Evolutionary conservation across 129 eudicot genomes (phyloP).

Genomic region (Tagetes patula): DNA sequence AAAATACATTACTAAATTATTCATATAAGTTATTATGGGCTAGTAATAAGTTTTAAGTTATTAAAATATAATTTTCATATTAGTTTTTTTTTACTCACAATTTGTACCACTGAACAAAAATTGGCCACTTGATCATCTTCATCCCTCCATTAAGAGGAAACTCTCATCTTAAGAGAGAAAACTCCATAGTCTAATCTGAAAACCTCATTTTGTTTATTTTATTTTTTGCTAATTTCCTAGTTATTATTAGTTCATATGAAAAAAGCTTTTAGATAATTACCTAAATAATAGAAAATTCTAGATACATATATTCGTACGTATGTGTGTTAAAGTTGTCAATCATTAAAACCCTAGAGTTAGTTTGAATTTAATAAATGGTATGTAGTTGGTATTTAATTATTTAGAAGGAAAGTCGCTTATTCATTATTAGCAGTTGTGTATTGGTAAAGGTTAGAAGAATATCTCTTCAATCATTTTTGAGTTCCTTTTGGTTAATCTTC

Average conservation of each 20-base stretch:
- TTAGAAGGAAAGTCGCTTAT: neutral
- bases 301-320: neutral
- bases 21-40: no score
- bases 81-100: no score
- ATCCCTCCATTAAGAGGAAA: no score
- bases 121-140: no score
- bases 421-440: slow-evolving; percentile 13
- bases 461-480: slow-evolving; percentile 27
- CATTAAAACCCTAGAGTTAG: slow-evolving; percentile 21
- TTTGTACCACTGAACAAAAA: no score
- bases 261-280: neutral
- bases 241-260: neutral
- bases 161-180: no score
- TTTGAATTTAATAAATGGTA: slow-evolving; percentile 15
- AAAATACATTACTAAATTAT: no score
- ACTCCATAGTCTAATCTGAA: no score
- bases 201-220: no score
- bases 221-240: no score
- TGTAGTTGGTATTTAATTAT: slow-evolving; percentile 17
- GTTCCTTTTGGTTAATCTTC: slow-evolving; percentile 29
- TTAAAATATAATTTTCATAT: no score
- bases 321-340: slow-evolving; percentile 7
- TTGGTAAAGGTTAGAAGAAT: slow-evolving; percentile 17
- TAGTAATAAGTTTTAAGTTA: no score
- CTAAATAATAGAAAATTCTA: neutral